Evolutionary conservation across 805 yeast species (phyloP), one percentile per base, ranked within the genome.

Genomic region (Naumovozyma baii): DNA sequence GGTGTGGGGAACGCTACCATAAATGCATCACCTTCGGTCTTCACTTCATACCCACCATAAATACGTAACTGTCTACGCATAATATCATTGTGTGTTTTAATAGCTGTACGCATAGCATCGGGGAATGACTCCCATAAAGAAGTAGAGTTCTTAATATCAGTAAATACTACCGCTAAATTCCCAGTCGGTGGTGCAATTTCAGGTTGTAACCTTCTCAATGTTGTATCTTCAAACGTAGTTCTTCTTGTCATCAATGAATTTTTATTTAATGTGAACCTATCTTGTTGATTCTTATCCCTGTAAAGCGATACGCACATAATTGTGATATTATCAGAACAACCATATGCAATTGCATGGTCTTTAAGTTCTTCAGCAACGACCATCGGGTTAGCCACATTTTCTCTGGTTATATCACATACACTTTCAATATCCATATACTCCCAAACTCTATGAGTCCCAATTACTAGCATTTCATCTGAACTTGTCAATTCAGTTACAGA

Each of bases 11-110:
- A 92, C 10, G 96, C 85, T 12, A 92, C 96, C 85, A 92, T 88
- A 52, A 92, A 92, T 0, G 98, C 95, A 69, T 92, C 99, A 56
- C 99, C 99, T 76, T 92, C 99, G 2, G 96, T 92, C 59, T 92
- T 92, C 19, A 92, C 98, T 60, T 92, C 99, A 58, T 92, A 92
- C 2, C 98, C 99, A 28, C 97, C 96, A 55, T 84, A 85, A 36
- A 88, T 80, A 50, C 96, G 74, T 46, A 92, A 65, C 49, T 86
- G 94, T 37, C 97, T 74, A 55, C 99, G 77, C 98, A 92, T 92
- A 22, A 92, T 75, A 17, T 84, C 75, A 57, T 92, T 92, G 62
- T 92, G 99, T 3, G 85, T 82, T 62, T 87, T 86, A 55, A 92
- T 92, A 0, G 98, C 97, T 2, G 95, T 80, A 59, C 96, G 70